Evolutionary conservation across 768 basidiomycete species (phyloP).

Genomic region (Mycena venus): DNA sequence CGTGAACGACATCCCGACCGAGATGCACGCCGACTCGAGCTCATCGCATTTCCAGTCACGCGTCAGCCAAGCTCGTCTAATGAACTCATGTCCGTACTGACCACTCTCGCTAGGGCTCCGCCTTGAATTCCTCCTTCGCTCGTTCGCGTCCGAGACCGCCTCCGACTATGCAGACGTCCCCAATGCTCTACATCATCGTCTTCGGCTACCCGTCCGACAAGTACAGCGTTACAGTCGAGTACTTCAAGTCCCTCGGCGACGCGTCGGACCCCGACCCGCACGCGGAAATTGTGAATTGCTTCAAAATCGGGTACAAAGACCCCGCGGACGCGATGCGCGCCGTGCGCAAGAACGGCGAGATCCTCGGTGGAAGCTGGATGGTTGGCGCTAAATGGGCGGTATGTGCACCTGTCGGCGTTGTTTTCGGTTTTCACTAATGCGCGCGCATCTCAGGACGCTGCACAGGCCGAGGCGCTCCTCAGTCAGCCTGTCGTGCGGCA

Average conservation of each 20-base stretch:
- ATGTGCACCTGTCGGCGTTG: conserved; percentile 45
- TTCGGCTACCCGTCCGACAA: conserved; percentile 92
- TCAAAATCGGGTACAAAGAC: conserved; percentile 81
- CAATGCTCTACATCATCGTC: conserved; percentile 77
- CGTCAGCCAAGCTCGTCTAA: conserved; percentile 50
- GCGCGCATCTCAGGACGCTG: conserved; percentile 66
- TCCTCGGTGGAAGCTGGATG: conserved; percentile 84
- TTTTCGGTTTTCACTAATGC: not conserved
- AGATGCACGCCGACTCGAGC: conserved; percentile 59
- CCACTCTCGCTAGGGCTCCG: conserved; percentile 48
- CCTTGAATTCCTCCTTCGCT: conserved; percentile 53
- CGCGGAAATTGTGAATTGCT: conserved; percentile 82
- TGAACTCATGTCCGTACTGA: not conserved
- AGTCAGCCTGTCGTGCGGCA: conserved; percentile 51
- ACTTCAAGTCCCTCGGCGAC: conserved; percentile 81
- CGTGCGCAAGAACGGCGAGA: conserved; percentile 86
- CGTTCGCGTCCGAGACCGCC: conserved; percentile 45
- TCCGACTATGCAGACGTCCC: conserved; percentile 38
- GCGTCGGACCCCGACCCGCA: conserved; percentile 78
- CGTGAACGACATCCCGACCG: conserved; percentile 80
- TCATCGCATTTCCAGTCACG: conserved; percentile 59
- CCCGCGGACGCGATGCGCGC: conserved; percentile 83
- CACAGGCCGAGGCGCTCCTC: conserved; percentile 67
- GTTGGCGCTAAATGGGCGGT: conserved; percentile 90
- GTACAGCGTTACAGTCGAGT: conserved; percentile 78